phyloP scores from a whole-genome alignment of 2,329 filamentous ascomycete species.

The Acrocalymma vagum region DNA sequence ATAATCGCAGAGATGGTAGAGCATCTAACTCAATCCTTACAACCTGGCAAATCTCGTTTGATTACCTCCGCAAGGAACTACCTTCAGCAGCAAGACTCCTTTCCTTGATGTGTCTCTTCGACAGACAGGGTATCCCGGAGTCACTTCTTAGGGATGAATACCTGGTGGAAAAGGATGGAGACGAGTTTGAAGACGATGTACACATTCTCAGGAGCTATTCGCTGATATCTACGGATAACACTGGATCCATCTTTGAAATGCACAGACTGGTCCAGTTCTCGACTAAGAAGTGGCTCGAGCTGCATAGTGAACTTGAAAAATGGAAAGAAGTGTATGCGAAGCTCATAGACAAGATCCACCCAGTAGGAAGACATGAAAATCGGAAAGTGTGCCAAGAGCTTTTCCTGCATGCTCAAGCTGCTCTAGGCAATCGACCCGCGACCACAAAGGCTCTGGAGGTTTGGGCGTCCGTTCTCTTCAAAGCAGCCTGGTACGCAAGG shows the following conservation, averaged over 20 bases:
- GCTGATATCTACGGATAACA: constrained; percentile 12
- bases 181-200: constrained; percentile 24
- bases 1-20: constrained; percentile 35
- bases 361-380: constrained; percentile 15
- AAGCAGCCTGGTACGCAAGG: constrained; percentile 19
- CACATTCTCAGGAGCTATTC: constrained; percentile 19
- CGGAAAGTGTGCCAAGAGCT: constrained; percentile 14
- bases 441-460: constrained; percentile 2
- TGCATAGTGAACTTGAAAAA: constrained; percentile 25
- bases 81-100: constrained; percentile 51
- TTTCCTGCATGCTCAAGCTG: constrained; percentile 13
- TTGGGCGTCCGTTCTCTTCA: constrained; percentile 14
- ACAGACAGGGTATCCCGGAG: constrained; percentile 30
- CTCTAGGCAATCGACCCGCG: constrained; percentile 7
- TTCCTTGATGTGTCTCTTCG: constrained; percentile 42
- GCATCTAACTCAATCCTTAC: constrained; percentile 42
- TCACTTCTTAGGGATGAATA: constrained; percentile 21
- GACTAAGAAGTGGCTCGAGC: constrained; percentile 26
- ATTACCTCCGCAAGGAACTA: constrained; percentile 41
- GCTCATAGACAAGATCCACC: constrained; percentile 5
- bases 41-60: constrained; percentile 42
- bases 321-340: constrained; percentile 33
- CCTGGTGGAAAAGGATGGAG: neutral
- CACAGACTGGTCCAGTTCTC: constrained; percentile 27
- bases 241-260: constrained; percentile 24